Base-by-base conservation (phyloP, 176 grass and related monocot species). In the Carex pumila region DNA sequence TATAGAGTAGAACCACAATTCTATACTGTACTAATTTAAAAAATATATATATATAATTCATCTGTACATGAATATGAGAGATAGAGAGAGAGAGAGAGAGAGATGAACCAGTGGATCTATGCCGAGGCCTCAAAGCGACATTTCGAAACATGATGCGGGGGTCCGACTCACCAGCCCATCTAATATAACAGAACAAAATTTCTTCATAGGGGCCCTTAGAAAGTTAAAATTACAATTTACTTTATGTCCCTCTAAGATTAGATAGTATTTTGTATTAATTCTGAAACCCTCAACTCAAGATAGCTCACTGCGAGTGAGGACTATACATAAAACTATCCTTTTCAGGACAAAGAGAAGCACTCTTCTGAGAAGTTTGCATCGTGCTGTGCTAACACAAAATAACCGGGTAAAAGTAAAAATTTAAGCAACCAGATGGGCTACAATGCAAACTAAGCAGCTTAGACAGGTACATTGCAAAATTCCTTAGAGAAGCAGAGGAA, bases 111-210 rank as follows among this genome's bases (percentile, higher is more conserved):
- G 93, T 89, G 81, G 80, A 60, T 75, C 93, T 92, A 85, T 95
- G 89, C 56, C 96, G 93, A 84, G 96, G 96, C 88, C 96, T 90
- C 88, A 93, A 87, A 57, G 94, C 93, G 52, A 95, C 85, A 83
- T 98, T 98, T 66, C 89, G 88, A 62, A 98, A 95, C 19, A 87
- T 64, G 85, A 90, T 59, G 81, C 96, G 93, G 19, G 96, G 96
- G 79, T 92, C 96, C 69, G 74, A 80, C 89, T 98, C 96, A 34
- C 96, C 96, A 18, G 96, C 93, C 96, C 96, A 98, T 87, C 96
- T 98, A 85, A 84, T 3, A 12, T 15, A 88, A 32, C 59, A 41
- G 65, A 58, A 15, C 2, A 34, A 39, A 78, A 55, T 57, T 57
- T 78, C 12, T 78, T 78, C 2, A 56, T 6, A 57, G 29, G 5